These are phyloP conservation scores for Brassica balearica DNA, from an alignment of 441 rosid species.

Conservation along the genomic window DNA sequence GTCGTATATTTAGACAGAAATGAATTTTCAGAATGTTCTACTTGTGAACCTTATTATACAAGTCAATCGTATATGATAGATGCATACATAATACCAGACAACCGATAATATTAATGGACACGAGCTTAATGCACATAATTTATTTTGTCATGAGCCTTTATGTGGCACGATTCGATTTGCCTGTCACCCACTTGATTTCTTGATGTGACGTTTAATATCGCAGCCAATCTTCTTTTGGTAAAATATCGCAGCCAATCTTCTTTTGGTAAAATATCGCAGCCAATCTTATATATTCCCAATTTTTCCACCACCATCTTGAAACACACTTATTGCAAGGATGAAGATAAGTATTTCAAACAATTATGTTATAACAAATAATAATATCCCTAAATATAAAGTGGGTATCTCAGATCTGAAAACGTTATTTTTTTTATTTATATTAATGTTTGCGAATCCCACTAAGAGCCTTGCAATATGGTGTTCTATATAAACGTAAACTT, in stretches of 20 bases:
- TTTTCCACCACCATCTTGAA: not conserved
- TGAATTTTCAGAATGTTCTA: conserved; percentile 3
- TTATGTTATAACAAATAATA: not conserved
- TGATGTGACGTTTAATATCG: not conserved
- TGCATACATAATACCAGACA: too few relatives aligned
- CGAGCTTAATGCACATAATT: not conserved
- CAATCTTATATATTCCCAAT: not conserved
- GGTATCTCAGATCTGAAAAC: not conserved
- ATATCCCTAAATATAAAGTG: not conserved
- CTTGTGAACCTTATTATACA: not conserved
- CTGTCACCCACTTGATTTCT: not conserved
- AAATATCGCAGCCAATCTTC: conserved; percentile 1
- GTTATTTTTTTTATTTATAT: too few relatives aligned
- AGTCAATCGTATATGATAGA: too few relatives aligned
- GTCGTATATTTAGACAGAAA: not conserved
- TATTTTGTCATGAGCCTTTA: not conserved
- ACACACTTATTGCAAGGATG: not conserved
- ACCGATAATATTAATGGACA: not conserved
- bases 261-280: too few relatives aligned
- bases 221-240: conserved; percentile 5
- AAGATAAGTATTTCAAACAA: not conserved
- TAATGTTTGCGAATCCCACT: not conserved
- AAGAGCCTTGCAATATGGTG: not conserved
- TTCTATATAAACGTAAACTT: not conserved
- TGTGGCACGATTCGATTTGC: not conserved